phyloP scores from a whole-genome alignment of 306 rosid species.

The Rosa chinensis region DNA sequence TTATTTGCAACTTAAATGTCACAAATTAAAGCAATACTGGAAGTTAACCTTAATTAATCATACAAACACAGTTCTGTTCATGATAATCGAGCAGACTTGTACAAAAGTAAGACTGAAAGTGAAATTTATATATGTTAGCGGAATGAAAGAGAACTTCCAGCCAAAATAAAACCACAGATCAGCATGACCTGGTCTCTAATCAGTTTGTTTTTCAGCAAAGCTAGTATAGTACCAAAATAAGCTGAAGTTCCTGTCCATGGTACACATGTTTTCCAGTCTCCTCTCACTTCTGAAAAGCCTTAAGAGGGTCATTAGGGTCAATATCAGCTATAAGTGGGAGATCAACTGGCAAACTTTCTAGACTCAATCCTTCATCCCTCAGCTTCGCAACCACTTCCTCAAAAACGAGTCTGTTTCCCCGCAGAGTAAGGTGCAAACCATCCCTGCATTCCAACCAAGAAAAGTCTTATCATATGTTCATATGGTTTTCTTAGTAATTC shows the following conservation, averaged over 20 bases:
- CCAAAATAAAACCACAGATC: slow-evolving; percentile 1
- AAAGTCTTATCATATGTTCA: slow-evolving; percentile 3
- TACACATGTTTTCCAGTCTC: not conserved
- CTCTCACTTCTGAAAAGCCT: slow-evolving; percentile 45
- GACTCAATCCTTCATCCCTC: slow-evolving; percentile 47
- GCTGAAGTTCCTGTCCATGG: not conserved
- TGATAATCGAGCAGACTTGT: not conserved
- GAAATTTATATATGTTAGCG: not conserved
- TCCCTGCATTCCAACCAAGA: slow-evolving; percentile 52
- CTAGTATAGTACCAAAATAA: slow-evolving; percentile 16
- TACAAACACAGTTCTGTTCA: not conserved
- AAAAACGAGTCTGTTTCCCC: slow-evolving; percentile 66
- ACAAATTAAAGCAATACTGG: not conserved
- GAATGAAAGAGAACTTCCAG: not conserved
- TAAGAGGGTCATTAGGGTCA: slow-evolving; percentile 64
- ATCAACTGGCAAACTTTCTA: slow-evolving; percentile 52
- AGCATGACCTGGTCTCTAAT: not conserved
- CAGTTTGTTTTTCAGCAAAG: not conserved
- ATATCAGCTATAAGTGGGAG: slow-evolving; percentile 62
- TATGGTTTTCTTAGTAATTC: not conserved
- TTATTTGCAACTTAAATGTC: not conserved
- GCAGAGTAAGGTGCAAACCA: slow-evolving; percentile 67
- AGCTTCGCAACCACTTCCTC: slow-evolving; percentile 63
- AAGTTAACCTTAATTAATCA: not conserved
- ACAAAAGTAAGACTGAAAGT: not conserved